Base-by-base conservation (phyloP, 176 grass and related monocot species). In the Rhynchospora tenuis region DNA sequence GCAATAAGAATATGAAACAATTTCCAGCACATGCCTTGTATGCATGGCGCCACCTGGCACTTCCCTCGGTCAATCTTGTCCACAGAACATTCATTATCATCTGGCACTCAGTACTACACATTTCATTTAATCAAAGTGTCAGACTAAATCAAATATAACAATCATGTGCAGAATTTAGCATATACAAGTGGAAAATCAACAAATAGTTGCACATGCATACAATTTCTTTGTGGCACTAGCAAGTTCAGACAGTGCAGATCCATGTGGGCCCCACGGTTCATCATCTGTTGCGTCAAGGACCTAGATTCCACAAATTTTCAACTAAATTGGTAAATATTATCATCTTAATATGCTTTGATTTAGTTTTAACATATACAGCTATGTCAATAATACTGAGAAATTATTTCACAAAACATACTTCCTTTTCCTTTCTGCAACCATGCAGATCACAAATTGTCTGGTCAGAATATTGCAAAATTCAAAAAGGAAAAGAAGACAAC, bases 51-150 rank as follows among this genome's bases (percentile, higher is more conserved):
- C 97, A 99, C 63, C 94, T 93, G 6, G 89, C 55, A 72, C 88
- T 91, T 78, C 86, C 83, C 77, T 99, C 97, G 31, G 85, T 60
- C 48, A 99, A 56, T 78, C 93, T 96, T 85, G 88, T 85, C 93
- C 97, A 99, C 45, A 99, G 85, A 20, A 96, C 97, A 92, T 82
- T 86, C 97, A 99, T 93, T 90, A 99, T 88, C 93, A 99, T 89
- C 67, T 99, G 97, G 82, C 97, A 99, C 42, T 99, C 93, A 60
- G 88, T 45, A 66, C 97, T 99, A 83, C 20, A 48, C 22, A 26
- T 8, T 31, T 15, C 75, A 85, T 84, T 88, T 87, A 67, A 85
- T 52, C 73, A 56, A 75, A 78, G 73, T 52, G 70, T 78, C 0
- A 63, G 83, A 88, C 44, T 15, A 81, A 63, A 78, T 62, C 7